phyloP scores from a whole-genome alignment of 345 rosid genomes.

The Eucalyptus cloeziana region DNA sequence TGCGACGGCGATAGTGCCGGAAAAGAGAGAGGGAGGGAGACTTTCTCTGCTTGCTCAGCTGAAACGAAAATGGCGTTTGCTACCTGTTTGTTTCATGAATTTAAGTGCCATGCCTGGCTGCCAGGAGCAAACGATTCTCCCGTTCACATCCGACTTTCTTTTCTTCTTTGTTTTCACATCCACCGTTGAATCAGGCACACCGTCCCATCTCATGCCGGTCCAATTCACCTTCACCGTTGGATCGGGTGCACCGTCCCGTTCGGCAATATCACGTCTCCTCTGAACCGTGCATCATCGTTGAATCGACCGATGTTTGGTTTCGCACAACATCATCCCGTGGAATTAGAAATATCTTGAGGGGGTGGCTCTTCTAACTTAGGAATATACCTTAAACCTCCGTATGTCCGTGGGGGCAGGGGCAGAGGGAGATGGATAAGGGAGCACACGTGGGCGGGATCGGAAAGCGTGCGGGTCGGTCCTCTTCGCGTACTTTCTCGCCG shows the following conservation, averaged over 20 bases:
- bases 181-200: background rate
- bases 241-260: background rate
- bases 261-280: background rate
- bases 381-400: background rate
- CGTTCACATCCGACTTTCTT: background rate
- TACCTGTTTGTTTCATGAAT: too few relatives aligned
- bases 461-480: background rate
- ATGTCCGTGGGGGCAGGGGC: too few relatives aligned
- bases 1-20: background rate
- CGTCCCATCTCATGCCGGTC: too few relatives aligned
- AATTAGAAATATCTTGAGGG: background rate
- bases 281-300: background rate
- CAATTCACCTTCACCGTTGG: background rate
- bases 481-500: background rate
- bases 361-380: background rate
- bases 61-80: background rate
- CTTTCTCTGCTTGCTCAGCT: background rate
- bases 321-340: background rate
- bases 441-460: background rate
- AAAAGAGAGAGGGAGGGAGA: background rate
- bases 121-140: background rate
- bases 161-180: background rate
- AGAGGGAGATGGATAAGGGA: background rate
- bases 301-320: background rate
- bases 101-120: too few relatives aligned